Conservation (phyloP, 768 basidiomycete genomes). For the Cyclocybe aegerita region DNA sequence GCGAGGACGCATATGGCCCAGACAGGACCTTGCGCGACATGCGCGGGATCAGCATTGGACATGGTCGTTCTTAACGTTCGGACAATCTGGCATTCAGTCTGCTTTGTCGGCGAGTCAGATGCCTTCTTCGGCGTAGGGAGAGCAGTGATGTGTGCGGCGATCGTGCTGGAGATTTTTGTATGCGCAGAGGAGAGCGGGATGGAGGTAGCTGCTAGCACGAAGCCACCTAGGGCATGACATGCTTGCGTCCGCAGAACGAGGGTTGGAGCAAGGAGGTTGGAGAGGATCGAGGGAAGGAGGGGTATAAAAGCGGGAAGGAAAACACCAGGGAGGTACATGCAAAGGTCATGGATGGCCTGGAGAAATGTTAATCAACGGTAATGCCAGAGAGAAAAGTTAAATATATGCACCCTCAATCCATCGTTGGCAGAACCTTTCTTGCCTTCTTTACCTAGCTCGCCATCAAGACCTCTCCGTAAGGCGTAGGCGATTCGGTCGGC, state of each 20-base stretch:
- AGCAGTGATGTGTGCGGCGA: slow-evolving; percentile 48
- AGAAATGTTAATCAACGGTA: background rate
- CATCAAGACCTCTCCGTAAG: slow-evolving; percentile 74
- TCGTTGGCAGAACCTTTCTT: slow-evolving; percentile 83
- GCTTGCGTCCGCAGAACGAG: slow-evolving; percentile 69
- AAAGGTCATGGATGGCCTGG: slow-evolving; percentile 74
- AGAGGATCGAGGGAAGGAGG: slow-evolving; percentile 59
- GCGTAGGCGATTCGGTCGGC: slow-evolving; percentile 70
- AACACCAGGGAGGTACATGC: slow-evolving; percentile 56
- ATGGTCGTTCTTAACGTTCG: slow-evolving; percentile 70
- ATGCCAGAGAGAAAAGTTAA: slow-evolving; percentile 4
- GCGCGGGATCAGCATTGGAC: slow-evolving; percentile 48
- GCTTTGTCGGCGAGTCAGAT: slow-evolving; percentile 32
- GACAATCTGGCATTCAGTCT: slow-evolving; percentile 51
- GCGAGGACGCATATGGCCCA: slow-evolving; percentile 75
- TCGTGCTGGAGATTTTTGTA: slow-evolving; percentile 47
- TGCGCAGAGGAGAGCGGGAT: slow-evolving; percentile 51
- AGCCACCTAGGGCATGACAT: slow-evolving; percentile 72
- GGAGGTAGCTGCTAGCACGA: slow-evolving; percentile 52
- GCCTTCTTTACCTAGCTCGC: slow-evolving; percentile 85
- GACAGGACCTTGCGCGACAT: slow-evolving; percentile 73
- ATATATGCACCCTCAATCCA: slow-evolving; percentile 62
- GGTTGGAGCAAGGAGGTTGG: slow-evolving; percentile 63
- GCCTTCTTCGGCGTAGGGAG: slow-evolving; percentile 31
- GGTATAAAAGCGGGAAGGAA: slow-evolving; percentile 68